Conservation (phyloP, 306 rosid species). For the Vicia faba region DNA sequence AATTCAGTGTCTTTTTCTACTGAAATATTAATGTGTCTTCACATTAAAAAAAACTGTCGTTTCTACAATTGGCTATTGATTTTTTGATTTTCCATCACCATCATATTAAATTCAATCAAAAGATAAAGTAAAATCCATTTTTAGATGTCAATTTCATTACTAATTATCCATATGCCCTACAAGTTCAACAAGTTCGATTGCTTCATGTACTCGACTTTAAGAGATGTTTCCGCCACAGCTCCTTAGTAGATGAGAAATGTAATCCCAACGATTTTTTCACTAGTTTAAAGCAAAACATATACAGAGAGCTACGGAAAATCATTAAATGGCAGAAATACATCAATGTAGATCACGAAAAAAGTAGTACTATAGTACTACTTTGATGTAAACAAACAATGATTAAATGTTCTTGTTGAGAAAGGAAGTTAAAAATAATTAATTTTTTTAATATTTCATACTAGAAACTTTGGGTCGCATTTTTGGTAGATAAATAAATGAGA, state of each 20-base stretch:
- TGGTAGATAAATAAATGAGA: no score
- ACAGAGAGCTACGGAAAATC: not conserved
- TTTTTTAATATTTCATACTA: no score
- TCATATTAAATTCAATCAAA: slow-evolving; percentile 23
- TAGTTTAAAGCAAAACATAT: not conserved
- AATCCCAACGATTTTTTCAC: not conserved
- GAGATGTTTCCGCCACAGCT: not conserved
- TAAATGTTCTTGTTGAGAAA: no score
- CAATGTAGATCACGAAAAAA: no score
- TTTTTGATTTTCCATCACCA: slow-evolving; percentile 15
- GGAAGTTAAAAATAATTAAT: no score
- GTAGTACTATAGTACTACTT: no score
- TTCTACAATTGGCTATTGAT: slow-evolving; percentile 1
- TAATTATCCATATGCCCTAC: not conserved
- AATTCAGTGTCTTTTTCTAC: no score
- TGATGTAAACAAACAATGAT: no score
- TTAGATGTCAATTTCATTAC: not conserved
- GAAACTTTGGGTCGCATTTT: no score
- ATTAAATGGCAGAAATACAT: not conserved
- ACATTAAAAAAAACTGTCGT: not conserved
- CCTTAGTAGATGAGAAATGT: not conserved
- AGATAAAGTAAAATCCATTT: not conserved
- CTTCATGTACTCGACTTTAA: slow-evolving; percentile 3
- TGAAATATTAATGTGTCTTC: no score
- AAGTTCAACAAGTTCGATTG: not conserved